phyloP scores from a whole-genome alignment of 2,329 filamentous ascomycete species.

The Fusarium continuum region DNA sequence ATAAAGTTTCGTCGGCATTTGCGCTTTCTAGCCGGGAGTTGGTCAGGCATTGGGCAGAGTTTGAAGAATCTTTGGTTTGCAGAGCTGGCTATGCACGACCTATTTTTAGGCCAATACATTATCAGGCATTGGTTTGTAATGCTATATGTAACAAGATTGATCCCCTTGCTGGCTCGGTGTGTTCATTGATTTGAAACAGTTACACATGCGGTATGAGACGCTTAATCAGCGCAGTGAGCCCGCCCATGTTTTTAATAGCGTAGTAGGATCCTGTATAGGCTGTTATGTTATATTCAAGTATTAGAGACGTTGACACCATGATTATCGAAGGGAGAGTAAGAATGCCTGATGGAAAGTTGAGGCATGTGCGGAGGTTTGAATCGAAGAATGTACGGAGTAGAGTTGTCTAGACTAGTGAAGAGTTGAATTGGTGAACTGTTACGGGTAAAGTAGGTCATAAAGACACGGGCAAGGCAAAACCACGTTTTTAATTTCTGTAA shows the following conservation, averaged over 20 bases:
- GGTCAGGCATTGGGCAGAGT: neutral
- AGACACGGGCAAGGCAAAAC: no score
- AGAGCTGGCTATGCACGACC: no score
- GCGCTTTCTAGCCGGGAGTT: neutral
- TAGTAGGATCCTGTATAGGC: neutral
- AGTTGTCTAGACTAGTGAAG: neutral
- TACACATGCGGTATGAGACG: no score
- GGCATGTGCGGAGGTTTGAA: neutral
- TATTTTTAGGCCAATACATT: no score
- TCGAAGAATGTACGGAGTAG: neutral
- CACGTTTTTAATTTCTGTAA: no score
- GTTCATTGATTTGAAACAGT: no score
- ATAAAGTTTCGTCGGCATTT: neutral
- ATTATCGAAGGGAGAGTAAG: neutral
- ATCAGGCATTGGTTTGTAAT: no score
- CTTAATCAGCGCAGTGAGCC: constrained; percentile 3
- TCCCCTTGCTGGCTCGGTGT: no score
- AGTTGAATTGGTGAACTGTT: neutral
- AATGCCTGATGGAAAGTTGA: neutral
- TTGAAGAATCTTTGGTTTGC: no score
- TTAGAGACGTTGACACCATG: neutral
- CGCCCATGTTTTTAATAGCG: neutral
- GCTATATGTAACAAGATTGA: no score
- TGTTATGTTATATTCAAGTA: neutral
- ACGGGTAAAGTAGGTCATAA: neutral